Evolutionary conservation across 2,329 filamentous ascomycete species (phyloP).

Genomic region (Capronia americana): DNA sequence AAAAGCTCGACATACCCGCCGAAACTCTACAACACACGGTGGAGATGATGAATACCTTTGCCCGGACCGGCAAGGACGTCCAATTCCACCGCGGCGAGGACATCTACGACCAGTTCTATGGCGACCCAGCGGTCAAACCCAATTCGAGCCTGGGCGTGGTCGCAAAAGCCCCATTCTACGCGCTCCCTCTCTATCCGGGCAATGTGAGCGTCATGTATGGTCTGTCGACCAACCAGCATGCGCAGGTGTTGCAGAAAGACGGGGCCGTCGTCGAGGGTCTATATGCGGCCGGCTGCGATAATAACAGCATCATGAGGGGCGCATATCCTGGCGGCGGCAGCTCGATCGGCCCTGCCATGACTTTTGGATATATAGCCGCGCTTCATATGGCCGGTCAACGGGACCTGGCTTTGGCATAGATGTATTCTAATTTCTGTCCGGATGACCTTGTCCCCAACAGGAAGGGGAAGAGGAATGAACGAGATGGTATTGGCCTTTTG

Average conservation of each 20-base stretch:
- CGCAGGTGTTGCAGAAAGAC: conserved; percentile 40
- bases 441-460: too few relatives aligned
- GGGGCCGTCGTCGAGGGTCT: conserved; percentile 42
- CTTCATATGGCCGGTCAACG: conserved; percentile 10
- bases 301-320: conserved; percentile 47
- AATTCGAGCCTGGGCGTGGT: conserved; percentile 46
- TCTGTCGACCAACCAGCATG: conserved; percentile 46
- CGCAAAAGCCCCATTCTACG: conserved; percentile 44
- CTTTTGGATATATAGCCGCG: conserved; percentile 42
- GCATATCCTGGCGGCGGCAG: conserved; percentile 47
- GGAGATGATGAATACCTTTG: conserved; percentile 44
- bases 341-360: conserved; percentile 48
- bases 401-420: too few relatives aligned
- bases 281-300: conserved; percentile 47
- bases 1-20: conserved; percentile 38
- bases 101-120: conserved; percentile 44
- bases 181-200: conserved; percentile 45
- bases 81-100: conserved; percentile 46
- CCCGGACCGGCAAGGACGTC: conserved; percentile 42
- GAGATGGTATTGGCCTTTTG: too few relatives aligned
- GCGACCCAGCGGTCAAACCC: conserved; percentile 42
- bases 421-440: too few relatives aligned
- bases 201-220: conserved; percentile 49
- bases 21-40: conserved; percentile 40
- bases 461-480: too few relatives aligned